Percentiles rank a stretch among this genome's conserved stretches.
phyloP scores from a whole-genome alignment of 176 grass and related monocot genomes.

The Neostapfia colusana region DNA sequence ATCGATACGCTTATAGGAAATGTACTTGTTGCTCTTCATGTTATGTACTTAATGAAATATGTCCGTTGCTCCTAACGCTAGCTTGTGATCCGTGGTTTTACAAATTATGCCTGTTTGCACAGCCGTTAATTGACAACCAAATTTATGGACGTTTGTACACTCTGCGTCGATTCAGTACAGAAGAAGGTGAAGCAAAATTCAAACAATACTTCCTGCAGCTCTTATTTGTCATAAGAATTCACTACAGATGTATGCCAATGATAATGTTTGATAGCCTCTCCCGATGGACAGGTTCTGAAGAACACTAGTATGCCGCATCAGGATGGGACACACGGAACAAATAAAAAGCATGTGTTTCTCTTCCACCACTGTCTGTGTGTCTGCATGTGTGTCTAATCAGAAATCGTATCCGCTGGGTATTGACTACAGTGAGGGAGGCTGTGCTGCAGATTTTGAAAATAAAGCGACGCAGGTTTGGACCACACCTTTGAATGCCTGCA shows the following conservation, averaged over 20 bases:
- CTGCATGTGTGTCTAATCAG: background rate
- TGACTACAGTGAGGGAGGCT: background rate
- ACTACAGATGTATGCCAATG: background rate
- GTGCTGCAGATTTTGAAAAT: conserved; percentile 38
- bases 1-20: background rate
- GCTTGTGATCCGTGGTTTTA: background rate
- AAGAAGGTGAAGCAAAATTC: conserved; percentile 19
- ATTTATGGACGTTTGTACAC: conserved; percentile 10
- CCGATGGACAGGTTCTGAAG: background rate
- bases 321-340: conserved; percentile 18
- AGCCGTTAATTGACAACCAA: conserved; percentile 2
- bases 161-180: conserved; percentile 2
- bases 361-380: background rate
- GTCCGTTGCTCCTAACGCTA: background rate
- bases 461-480: conserved; percentile 43
- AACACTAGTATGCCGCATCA: background rate
- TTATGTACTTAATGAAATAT: conserved; percentile 15
- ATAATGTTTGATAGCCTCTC: background rate
- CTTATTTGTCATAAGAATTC: background rate
- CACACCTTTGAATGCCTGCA: conserved; percentile 41
- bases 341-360: conserved; percentile 19
- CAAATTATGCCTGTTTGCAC: conserved; percentile 6
- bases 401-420: conserved; percentile 14
- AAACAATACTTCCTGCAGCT: background rate
- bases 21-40: conserved; percentile 41